Percentiles rank a stretch among this genome's conserved stretches.
Evolutionary conservation across 345 rosid species (phyloP).

Genomic region (Adansonia digitata): DNA sequence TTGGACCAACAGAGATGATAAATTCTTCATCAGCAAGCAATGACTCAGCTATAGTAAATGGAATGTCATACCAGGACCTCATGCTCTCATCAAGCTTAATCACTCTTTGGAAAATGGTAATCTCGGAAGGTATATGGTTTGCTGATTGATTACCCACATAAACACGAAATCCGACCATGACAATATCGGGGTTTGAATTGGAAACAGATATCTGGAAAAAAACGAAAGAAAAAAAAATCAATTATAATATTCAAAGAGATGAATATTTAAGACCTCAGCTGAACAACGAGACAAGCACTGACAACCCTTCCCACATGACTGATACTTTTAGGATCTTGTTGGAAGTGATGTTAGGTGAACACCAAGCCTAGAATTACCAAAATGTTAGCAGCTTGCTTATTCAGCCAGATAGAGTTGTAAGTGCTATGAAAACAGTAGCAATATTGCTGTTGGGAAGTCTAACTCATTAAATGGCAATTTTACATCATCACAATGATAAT

Average conservation of each 20-base stretch:
- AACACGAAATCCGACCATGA: slow-evolving; percentile 95
- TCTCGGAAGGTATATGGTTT: slow-evolving; percentile 86
- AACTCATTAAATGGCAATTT: neutral
- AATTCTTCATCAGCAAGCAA: slow-evolving; percentile 98
- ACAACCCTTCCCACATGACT: neutral
- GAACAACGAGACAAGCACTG: neutral
- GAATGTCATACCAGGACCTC: slow-evolving; percentile 96
- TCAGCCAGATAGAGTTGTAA: neutral
- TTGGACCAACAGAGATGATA: slow-evolving; percentile 71
- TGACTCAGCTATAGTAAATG: slow-evolving; percentile 93
- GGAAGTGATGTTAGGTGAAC: neutral
- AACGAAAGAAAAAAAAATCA: neutral
- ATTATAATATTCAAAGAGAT: slow-evolving; percentile 1
- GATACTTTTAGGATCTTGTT: neutral
- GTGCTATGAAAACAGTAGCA: neutral
- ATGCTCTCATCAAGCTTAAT: slow-evolving; percentile 93
- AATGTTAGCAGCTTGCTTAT: neutral
- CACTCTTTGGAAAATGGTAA: slow-evolving; percentile 82
- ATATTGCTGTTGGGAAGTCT: neutral
- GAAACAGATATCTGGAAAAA: slow-evolving; percentile 72
- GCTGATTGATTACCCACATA: slow-evolving; percentile 90
- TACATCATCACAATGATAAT: neutral
- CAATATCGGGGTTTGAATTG: slow-evolving; percentile 90
- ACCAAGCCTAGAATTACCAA: neutral
- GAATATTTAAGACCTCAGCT: neutral